Evolutionary conservation across 2,329 filamentous ascomycete species (phyloP), one percentile per base, ranked within the genome.

Genomic region (Scedosporium apiospermum): DNA sequence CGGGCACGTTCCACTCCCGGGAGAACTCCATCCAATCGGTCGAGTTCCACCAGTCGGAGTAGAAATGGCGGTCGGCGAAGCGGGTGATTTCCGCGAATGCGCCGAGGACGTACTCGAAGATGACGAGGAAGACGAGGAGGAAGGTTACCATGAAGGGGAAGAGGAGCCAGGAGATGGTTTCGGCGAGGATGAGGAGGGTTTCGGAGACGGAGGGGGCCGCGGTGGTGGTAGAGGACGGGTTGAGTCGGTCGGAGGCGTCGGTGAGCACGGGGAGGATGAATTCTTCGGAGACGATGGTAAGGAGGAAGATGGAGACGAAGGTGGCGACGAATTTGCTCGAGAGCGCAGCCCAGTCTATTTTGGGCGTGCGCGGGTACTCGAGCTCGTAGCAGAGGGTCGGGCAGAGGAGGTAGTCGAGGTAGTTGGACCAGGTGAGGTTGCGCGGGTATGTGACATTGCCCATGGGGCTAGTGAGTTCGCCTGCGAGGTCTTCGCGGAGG

Each of bases 121-220:
- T 98, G 74, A 97, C 92, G 64, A 99, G 86, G 78, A 99, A 99
- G 62, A 98, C 93, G 58, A 98, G 86, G 4, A 98, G 80, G 73
- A 98, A 96, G 3, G 88, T 96, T 65, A 98, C 82, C 91, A 97
- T 97, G 75, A 98, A 99, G 3, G 95, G 95, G 75, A 97, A 98
- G 23, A 99, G 83, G 18, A 99, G 85, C 80, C 90, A 87, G 63
- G 89, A 93, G 71, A 96, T 93, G 14, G 90, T 92, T 79, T 98
- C 95, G 30, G 90, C 86, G 26, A 99, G 82, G 67, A 97, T 87
- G 64, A 99, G 83, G 2, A 86, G 80, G 63, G 84, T 85, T 65
- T 98, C 95, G 1, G 82, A 76, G 30, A 79, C 71, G 49, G 80
- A 73, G 2, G 75, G 70, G 1, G 64, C 62, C 42, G 66, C 66